These are phyloP conservation scores for Trypanosoma lewisi DNA, from an alignment of 208 protist species.

Conservation along the genomic window DNA sequence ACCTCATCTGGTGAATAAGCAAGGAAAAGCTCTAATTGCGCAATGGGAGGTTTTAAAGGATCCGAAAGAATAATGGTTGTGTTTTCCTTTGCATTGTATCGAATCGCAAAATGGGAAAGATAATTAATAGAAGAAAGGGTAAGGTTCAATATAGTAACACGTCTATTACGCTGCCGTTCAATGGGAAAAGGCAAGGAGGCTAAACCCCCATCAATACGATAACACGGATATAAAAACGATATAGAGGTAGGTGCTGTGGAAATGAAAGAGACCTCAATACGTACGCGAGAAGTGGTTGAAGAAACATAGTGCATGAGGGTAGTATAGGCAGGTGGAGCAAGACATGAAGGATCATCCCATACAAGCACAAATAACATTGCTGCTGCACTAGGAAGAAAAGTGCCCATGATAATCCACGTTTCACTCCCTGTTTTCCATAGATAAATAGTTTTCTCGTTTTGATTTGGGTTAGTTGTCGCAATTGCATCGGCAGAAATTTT, in stretches of 20 bases:
- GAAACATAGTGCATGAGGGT: constrained; percentile 34
- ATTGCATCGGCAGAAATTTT: constrained; percentile 10
- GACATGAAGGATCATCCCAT: constrained; percentile 55
- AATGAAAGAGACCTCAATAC: constrained; percentile 44
- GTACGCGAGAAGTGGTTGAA: constrained; percentile 33
- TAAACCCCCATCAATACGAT: neutral
- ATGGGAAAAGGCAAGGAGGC: constrained; percentile 38
- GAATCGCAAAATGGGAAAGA: constrained; percentile 43
- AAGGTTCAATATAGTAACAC: constrained; percentile 35
- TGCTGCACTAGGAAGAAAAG: constrained; percentile 29
- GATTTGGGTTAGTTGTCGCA: constrained; percentile 1
- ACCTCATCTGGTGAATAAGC: constrained; percentile 16
- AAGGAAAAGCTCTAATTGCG: constrained; percentile 39
- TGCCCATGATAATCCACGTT: constrained; percentile 48
- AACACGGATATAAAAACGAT: constrained; percentile 12
- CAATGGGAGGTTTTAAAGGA: constrained; percentile 47
- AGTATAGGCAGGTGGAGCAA: constrained; percentile 32
- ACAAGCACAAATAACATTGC: constrained; percentile 42
- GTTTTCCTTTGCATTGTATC: constrained; percentile 28
- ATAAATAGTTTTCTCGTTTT: constrained; percentile 2
- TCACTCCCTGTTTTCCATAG: constrained; percentile 59
- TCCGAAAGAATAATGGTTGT: constrained; percentile 57
- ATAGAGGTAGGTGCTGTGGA: constrained; percentile 21
- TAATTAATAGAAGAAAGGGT: constrained; percentile 60
- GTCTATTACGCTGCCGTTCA: constrained; percentile 35